These are phyloP conservation scores for Pseudohyphozyma bogoriensis DNA, from an alignment of 768 basidiomycete genomes.

Conservation along the genomic window DNA sequence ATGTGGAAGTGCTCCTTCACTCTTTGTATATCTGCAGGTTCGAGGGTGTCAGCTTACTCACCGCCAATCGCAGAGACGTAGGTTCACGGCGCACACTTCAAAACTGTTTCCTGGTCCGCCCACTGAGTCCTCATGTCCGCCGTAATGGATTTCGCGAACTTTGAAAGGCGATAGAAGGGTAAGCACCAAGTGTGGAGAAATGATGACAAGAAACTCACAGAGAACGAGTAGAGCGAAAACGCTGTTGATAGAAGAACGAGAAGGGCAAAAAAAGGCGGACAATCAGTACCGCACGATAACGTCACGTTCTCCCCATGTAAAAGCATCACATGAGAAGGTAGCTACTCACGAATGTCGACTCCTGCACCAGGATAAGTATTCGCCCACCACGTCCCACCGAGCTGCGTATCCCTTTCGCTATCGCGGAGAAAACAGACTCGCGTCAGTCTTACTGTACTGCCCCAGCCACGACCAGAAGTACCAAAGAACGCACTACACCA, in stretches of 20 bases:
- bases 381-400: constrained; percentile 13
- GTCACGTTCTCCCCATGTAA: no score
- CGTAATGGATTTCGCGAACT: constrained; percentile 13
- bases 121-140: constrained; percentile 9
- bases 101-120: constrained; percentile 14
- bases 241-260: neutral
- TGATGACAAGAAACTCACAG: neutral
- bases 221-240: constrained; percentile 22
- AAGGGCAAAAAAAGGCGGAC: no score
- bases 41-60: neutral
- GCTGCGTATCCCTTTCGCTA: constrained; percentile 4
- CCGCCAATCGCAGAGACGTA: neutral
- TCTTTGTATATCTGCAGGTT: constrained; percentile 20
- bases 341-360: no score
- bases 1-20: constrained; percentile 25
- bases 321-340: no score
- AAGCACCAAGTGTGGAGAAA: no score
- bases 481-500: constrained; percentile 22
- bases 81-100: no score
- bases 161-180: neutral
- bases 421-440: neutral
- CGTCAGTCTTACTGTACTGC: neutral
- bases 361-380: neutral
- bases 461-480: neutral
- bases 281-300: no score